phyloP scores from a whole-genome alignment of 1,139 yeast genomes.

The Candida sojae region DNA sequence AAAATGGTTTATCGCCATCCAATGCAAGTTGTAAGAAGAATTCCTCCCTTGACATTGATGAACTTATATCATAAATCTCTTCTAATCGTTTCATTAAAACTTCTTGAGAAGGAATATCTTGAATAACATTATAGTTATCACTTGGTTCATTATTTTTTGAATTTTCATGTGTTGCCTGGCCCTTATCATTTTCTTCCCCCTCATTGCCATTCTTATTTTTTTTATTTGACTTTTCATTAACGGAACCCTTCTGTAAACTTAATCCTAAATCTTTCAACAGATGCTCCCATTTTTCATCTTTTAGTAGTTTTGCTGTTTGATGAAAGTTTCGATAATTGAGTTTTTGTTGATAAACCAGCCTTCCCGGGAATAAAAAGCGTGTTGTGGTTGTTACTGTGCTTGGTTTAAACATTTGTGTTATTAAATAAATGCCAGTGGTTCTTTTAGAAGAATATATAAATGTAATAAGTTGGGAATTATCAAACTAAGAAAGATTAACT shows the following conservation, averaged over 20 bases:
- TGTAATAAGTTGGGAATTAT: too few relatives aligned
- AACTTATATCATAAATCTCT: constrained; percentile 29
- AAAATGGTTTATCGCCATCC: constrained; percentile 39
- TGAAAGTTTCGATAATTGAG: constrained; percentile 7
- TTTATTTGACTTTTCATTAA: constrained; percentile 14
- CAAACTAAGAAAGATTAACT: too few relatives aligned
- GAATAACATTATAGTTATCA: background rate
- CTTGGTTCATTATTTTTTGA: background rate
- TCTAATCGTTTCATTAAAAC: constrained; percentile 5
- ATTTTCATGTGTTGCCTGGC: constrained; percentile 5
- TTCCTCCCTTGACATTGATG: constrained; percentile 43
- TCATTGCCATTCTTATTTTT: constrained; percentile 10
- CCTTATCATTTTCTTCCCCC: constrained; percentile 8
- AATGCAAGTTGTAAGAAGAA: constrained; percentile 37
- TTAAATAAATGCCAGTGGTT: too few relatives aligned
- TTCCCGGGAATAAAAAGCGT: background rate
- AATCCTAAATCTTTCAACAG: constrained; percentile 29
- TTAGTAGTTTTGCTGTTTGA: constrained; percentile 6
- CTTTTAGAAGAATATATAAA: too few relatives aligned
- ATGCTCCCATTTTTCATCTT: constrained; percentile 30
- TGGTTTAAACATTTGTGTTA: background rate
- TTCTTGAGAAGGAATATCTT: background rate
- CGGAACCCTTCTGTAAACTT: constrained; percentile 31
- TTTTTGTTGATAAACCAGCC: background rate
- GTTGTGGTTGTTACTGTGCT: background rate